Conservation (phyloP, 2,329 filamentous ascomycete genomes). For the Nectriaceae sp. region DNA sequence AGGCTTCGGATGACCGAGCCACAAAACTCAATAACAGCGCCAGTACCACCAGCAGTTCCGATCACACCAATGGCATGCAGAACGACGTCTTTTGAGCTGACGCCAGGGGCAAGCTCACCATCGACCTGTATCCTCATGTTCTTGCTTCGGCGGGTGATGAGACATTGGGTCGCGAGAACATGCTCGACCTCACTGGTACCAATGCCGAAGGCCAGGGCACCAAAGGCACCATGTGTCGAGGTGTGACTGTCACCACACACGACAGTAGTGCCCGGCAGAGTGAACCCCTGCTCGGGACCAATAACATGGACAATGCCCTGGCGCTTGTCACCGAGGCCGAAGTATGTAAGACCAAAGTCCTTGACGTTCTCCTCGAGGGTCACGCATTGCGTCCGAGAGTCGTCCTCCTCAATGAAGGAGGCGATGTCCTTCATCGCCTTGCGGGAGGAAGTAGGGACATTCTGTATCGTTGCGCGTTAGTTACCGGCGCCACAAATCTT, state of each 20-base stretch:
- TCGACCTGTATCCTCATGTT: slow-evolving; percentile 98
- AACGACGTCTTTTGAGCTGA: slow-evolving; percentile 94
- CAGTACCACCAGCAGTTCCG: slow-evolving; percentile 92
- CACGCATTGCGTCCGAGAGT: slow-evolving; percentile 90
- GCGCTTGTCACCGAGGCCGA: slow-evolving; percentile 92
- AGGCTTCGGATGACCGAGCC: slow-evolving; percentile 87
- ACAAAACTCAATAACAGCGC: slow-evolving; percentile 95
- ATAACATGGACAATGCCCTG: slow-evolving; percentile 99
- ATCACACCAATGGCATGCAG: slow-evolving; percentile 92
- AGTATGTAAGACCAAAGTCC: slow-evolving; percentile 95
- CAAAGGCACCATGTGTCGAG: slow-evolving; percentile 96
- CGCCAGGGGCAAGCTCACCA: slow-evolving; percentile 83
- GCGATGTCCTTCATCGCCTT: slow-evolving; percentile 93
- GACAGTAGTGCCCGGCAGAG: slow-evolving; percentile 92
- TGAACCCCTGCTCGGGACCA: slow-evolving; percentile 97
- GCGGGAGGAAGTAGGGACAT: slow-evolving; percentile 87
- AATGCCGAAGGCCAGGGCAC: slow-evolving; percentile 92
- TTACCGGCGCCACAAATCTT: slow-evolving; percentile 1
- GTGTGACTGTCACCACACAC: slow-evolving; percentile 98
- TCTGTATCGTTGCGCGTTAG: slow-evolving; percentile 53
- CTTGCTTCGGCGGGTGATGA: slow-evolving; percentile 94
- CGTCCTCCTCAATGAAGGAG: slow-evolving; percentile 91
- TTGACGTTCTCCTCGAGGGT: slow-evolving; percentile 98
- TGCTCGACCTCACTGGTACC: slow-evolving; percentile 98
- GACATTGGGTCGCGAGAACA: slow-evolving; percentile 92